Evolutionary conservation across 163 green algal genomes (phyloP).

Genomic region (Coccomyxa subellipsoidea): DNA sequence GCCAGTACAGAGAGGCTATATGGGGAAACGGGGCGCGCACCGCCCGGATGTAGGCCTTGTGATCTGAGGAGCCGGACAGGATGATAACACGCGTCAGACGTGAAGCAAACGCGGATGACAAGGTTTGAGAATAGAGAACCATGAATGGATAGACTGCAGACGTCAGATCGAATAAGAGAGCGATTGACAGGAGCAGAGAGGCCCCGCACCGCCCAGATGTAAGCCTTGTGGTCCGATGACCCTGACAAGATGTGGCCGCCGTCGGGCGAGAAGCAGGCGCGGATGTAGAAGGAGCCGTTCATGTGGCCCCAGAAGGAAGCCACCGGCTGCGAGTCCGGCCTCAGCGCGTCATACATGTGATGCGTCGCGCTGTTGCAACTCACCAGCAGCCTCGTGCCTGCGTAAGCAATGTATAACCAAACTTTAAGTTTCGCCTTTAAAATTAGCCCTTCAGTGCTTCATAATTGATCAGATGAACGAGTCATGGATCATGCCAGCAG

Average conservation of each 20-base stretch:
- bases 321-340: conserved; percentile 35
- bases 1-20: too few relatives aligned
- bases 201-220: conserved; percentile 67
- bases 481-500: too few relatives aligned
- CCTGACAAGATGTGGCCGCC: conserved; percentile 61
- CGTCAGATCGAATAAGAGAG: too few relatives aligned
- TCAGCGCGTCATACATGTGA: conserved; percentile 53
- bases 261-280: conserved; percentile 61
- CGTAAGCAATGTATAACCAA: background rate
- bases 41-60: too few relatives aligned
- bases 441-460: too few relatives aligned
- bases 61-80: too few relatives aligned
- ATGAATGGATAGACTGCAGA: background rate
- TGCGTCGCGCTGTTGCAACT: conserved; percentile 50
- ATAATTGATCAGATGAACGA: too few relatives aligned
- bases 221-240: conserved; percentile 48
- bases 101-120: too few relatives aligned
- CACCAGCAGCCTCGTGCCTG: conserved; percentile 51
- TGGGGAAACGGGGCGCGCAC: too few relatives aligned
- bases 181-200: background rate
- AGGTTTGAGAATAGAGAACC: too few relatives aligned
- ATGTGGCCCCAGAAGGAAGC: conserved; percentile 52
- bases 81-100: too few relatives aligned
- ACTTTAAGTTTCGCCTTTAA: too few relatives aligned
- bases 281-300: conserved; percentile 68